Evolutionary conservation across 164 flowering plant species (phyloP), one percentile per base, ranked within the genome.

Genomic region (Tetracentron sinense): DNA sequence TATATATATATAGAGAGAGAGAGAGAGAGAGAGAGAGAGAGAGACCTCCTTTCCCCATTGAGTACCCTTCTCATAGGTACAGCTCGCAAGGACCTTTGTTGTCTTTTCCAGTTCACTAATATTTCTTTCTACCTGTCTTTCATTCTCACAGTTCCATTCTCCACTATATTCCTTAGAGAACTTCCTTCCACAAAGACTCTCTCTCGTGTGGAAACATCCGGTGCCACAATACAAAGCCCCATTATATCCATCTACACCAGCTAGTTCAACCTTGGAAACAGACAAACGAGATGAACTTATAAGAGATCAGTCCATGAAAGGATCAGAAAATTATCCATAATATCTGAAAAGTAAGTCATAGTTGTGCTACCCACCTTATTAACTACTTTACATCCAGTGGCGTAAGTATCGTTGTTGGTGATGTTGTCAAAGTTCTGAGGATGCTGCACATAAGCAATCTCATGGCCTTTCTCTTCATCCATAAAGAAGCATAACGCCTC

Each of bases 1-100:
- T 4, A 33, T 4, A 33, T 4, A 33, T 4, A 33, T 4, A 62
- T 52, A 33, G 16, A 60, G 61, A 33, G 38, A 33, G 38, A 33
- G 38, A 33, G 38, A 33, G 38, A 33, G 38, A 33, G 38, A 33
- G 38, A 22, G 28, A 52, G 44, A 59, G 49, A 46, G 22, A 48
- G 1, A 21, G 16, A 80, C 82, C 82, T 76, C 76, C 35, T 72
- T 72, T 30, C 82, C 82, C 82, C 82, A 80, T 42, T 48, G 66
- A 46, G 79, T 65, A 57, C 46, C 53, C 27, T 73, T 59, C 46
- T 80, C 84, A 69, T 70, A 78, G 33, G 22, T 58, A 46, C 84
- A 78, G 33, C 63, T 67, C 48, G 75, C 76, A 33, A 33, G 38
- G 8, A 33, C 6, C 38, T 33, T 33, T 33, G 38, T 33, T 33